Base-by-base conservation (phyloP, 352 stramenopile genomes). In the Pythium biforme region DNA sequence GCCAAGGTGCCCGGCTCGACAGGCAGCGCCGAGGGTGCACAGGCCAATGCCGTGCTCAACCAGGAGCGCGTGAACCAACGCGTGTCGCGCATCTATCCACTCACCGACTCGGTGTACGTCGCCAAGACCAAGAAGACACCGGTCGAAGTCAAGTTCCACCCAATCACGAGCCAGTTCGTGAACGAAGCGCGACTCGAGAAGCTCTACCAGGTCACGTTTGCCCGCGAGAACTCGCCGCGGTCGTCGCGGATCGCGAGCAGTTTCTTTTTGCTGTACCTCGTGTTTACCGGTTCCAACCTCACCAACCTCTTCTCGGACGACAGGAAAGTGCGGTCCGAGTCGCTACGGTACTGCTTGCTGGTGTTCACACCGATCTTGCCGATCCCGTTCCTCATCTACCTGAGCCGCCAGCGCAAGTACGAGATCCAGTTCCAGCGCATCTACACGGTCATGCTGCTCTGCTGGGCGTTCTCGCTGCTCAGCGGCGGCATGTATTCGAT, bases 121-220 rank as follows among this genome's bases (percentile, higher is more conserved):
- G 66, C 76, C 3, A 76, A 88, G 60, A 73, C 71, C 25, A 91
- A 91, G 73, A 91, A 91, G 60, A 88, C 81, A 1, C 81, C 81
- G 3, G 81, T 91, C 20, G 81, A 91, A 58, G 77, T 91, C 23
- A 88, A 87, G 33, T 93, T 90, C 55, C 84, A 93, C 55, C 72
- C 84, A 1, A 20, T 93, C 34, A 90, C 81, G 34, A 89, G 79
- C 55, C 71, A 77, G 5, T 93, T 93, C 43, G 47, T 89, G 41
- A 88, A 88, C 57, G 80, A 93, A 40, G 50, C 80, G 26, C 73
- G 83, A 25, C 69, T 93, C 1, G 84, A 93, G 51, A 88, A 90
- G 58, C 63, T 93, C 22, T 93, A 90, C 55, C 79, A 89, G 64
- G 81, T 91, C 17, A 93, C 83, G 0, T 90, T 90, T 65, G 84